These are phyloP conservation scores for Salix viminalis DNA, from an alignment of 345 rosid species.

Conservation along the genomic window DNA sequence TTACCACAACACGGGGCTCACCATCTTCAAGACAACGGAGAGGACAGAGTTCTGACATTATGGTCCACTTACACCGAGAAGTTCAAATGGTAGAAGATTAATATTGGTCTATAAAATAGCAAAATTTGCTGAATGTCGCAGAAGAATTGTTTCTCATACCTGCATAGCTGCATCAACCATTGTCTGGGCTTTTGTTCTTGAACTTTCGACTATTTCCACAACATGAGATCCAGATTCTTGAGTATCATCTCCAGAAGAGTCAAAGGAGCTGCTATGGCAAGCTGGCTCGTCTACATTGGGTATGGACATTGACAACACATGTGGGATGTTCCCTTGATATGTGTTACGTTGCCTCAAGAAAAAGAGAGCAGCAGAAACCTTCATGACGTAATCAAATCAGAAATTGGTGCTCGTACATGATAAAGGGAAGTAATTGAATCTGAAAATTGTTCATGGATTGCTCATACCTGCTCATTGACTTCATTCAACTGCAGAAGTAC, in stretches of 20 bases:
- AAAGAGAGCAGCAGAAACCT: conserved; percentile 73
- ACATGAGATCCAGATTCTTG: conserved; percentile 54
- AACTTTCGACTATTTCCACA: conserved; percentile 66
- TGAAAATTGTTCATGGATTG: background rate
- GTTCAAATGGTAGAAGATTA: background rate
- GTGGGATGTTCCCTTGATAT: conserved; percentile 47
- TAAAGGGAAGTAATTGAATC: conserved; percentile 18
- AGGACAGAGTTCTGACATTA: background rate
- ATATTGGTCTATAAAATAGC: background rate
- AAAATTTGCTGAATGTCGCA: background rate
- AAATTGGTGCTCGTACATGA: background rate
- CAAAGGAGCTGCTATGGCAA: conserved; percentile 32
- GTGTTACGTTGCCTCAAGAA: conserved; percentile 75
- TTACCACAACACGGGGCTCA: background rate
- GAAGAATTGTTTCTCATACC: conserved; percentile 33
- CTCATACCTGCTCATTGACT: conserved; percentile 46
- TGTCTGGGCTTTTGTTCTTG: conserved; percentile 56
- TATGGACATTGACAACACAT: conserved; percentile 25
- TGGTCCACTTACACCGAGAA: background rate
- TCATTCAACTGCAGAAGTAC: conserved; percentile 63
- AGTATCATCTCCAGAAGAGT: conserved; percentile 39
- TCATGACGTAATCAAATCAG: conserved; percentile 18
- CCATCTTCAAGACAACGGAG: background rate
- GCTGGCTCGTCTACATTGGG: conserved; percentile 38
- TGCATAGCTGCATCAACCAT: conserved; percentile 67